These are phyloP conservation scores for Collybiopsis confluens DNA, from an alignment of 768 basidiomycete species.

Conservation along the genomic window DNA sequence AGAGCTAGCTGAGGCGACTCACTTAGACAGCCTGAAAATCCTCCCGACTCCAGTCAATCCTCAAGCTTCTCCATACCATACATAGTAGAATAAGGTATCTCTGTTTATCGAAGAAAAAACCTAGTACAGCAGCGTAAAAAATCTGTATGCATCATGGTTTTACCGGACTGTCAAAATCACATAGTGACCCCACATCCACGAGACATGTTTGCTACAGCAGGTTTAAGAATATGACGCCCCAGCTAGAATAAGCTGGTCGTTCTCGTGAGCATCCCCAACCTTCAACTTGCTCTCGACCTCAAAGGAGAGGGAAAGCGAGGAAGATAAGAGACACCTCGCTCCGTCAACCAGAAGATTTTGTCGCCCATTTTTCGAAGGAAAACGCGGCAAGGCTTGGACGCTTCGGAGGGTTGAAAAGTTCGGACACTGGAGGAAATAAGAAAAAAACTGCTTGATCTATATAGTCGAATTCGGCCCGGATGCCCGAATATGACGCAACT, in stretches of 20 bases:
- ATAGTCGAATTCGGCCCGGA: no score
- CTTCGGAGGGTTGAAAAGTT: conserved; percentile 56
- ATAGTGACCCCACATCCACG: conserved; percentile 52
- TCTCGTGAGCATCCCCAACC: conserved; percentile 44
- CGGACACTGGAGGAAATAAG: conserved; percentile 53
- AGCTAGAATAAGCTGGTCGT: conserved; percentile 31
- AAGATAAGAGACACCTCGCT: conserved; percentile 58
- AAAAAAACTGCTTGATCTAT: no score
- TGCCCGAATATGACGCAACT: no score
- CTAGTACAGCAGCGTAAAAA: no score
- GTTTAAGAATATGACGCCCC: conserved; percentile 80
- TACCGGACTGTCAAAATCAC: conserved; percentile 77
- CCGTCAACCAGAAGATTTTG: conserved; percentile 68
- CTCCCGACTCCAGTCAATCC: no score
- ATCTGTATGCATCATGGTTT: conserved; percentile 77
- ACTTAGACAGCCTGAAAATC: no score
- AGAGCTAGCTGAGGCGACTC: no score
- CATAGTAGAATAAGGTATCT: no score
- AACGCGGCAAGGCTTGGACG: conserved; percentile 44
- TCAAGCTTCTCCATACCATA: no score
- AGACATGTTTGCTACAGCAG: conserved; percentile 51
- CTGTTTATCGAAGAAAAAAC: no score
- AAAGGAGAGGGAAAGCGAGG: conserved; percentile 13
- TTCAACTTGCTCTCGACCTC: conserved; percentile 9
- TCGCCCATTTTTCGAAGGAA: conserved; percentile 58